A percentile compares a stretch with the other conserved stretches of the same genome.
phyloP scores from a whole-genome alignment of 306 rosid species.

The Quercus mongolica region DNA sequence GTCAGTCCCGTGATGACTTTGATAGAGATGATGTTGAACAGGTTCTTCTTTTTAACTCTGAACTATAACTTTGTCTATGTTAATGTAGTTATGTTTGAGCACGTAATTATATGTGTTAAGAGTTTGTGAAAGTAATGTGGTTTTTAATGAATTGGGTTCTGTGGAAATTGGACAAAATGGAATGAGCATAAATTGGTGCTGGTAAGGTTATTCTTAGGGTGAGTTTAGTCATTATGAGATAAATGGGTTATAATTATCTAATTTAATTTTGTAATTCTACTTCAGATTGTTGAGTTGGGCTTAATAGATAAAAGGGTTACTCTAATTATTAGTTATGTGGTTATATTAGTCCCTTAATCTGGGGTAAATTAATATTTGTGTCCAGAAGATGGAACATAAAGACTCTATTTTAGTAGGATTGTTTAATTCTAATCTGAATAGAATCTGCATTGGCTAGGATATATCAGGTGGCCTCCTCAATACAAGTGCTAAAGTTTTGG shows the following conservation, averaged over 20 bases:
- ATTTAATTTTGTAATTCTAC: not conserved
- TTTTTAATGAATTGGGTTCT: not conserved
- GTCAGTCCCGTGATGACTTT: conserved; percentile 85
- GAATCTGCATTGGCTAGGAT: not conserved
- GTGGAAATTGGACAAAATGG: not conserved
- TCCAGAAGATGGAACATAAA: not conserved
- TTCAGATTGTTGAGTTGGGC: not conserved
- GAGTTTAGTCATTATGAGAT: not conserved
- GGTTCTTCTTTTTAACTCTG: conserved; percentile 32
- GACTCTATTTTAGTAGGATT: not conserved
- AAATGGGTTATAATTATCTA: not conserved
- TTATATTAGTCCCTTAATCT: not conserved
- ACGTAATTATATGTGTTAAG: conserved; percentile 3
- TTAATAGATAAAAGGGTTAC: too few relatives aligned
- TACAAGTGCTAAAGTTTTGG: too few relatives aligned
- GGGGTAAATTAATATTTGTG: not conserved
- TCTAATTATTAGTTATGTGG: too few relatives aligned
- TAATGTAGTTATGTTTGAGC: not conserved
- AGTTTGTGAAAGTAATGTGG: not conserved
- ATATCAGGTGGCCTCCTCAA: not conserved
- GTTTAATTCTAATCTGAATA: not conserved
- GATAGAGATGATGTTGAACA: conserved; percentile 95
- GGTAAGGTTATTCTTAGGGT: not conserved
- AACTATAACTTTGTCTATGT: not conserved
- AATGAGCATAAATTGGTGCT: not conserved